Evolutionary conservation across 352 stramenopile genomes (phyloP), one percentile per base, ranked within the genome.

Genomic region (Lagenidium sp.): DNA sequence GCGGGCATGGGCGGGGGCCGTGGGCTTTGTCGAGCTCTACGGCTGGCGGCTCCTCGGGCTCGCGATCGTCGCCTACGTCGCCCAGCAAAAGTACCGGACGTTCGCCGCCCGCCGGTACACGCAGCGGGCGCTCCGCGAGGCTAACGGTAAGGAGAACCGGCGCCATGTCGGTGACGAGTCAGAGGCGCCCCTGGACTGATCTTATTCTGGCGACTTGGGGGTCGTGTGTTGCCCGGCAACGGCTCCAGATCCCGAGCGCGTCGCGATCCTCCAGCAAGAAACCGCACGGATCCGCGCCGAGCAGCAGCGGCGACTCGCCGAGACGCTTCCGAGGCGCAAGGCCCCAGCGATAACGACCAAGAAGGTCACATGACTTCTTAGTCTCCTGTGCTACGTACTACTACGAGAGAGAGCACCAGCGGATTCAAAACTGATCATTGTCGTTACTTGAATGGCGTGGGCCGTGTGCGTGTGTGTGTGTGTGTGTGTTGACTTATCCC

Each of bases 191-290:
- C n/a, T n/a, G n/a, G n/a, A n/a, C n/a, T n/a, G n/a, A n/a, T n/a
- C n/a, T n/a, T n/a, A n/a, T n/a, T n/a, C n/a, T n/a, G n/a, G n/a
- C n/a, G n/a, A n/a, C n/a, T n/a, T n/a, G n/a, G n/a, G n/a, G n/a
- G n/a, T n/a, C n/a, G n/a, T n/a, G n/a, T n/a, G n/a, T n/a, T n/a
- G n/a, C n/a, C n/a, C n/a, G n/a, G n/a, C n/a, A n/a, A n/a, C n/a
- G n/a, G n/a, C n/a, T n/a, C 28, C 44, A 87, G 71, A 82, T 28
- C 71, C 74, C 2, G 38, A 60, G 19, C 66, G 74, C 23, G 68
- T 87, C 18, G 65, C 61, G 13, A 47, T 78, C 28, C 63, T 87
- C 6, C 57, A 67, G 26, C 62, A 55, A 47, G 71, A 85, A 58
- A 65, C 67, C n/a, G 57, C 65, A 12, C 72, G 69, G 25, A 60